A percentile compares a stretch with the other conserved stretches of the same genome.
phyloP scores from a whole-genome alignment of 257 asterid species.

The Petunia axillaris region DNA sequence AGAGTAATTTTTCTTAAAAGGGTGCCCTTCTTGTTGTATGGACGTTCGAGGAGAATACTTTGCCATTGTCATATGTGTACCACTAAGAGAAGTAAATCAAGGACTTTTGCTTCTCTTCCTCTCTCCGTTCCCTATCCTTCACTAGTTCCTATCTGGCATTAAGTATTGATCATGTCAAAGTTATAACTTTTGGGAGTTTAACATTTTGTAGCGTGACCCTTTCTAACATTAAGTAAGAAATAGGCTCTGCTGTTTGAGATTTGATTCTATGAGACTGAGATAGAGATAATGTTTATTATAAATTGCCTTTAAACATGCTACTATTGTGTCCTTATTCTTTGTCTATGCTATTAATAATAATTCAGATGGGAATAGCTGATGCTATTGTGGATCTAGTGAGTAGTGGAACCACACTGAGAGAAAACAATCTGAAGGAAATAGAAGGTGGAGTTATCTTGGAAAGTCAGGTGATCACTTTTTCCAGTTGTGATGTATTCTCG shows the following conservation, averaged over 20 bases:
- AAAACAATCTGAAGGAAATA: conserved; percentile 91
- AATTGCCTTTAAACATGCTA: background rate
- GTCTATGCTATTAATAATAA: conserved; percentile 11
- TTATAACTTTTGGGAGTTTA: background rate
- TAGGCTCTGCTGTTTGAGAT: background rate
- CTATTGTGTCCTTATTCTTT: conserved; percentile 22
- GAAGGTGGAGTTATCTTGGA: conserved; percentile 88
- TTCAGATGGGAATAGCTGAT: conserved; percentile 98
- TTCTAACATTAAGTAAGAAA: background rate
- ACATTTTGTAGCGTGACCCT: background rate
- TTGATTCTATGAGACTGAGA: background rate
- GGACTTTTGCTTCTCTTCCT: background rate
- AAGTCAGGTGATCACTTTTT: conserved; percentile 75
- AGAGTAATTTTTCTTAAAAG: background rate
- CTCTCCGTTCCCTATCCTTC: background rate
- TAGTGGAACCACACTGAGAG: conserved; percentile 94
- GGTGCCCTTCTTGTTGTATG: background rate
- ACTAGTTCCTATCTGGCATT: background rate
- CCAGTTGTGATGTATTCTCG: background rate
- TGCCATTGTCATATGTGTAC: too few relatives aligned
- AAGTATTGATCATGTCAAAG: background rate
- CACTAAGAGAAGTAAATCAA: background rate
- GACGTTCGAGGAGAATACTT: too few relatives aligned
- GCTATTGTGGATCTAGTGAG: conserved; percentile 99
- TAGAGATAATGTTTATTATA: background rate